phyloP scores from a whole-genome alignment of 2,329 filamentous ascomycete genomes.

The Colletotrichum higginsianum region DNA sequence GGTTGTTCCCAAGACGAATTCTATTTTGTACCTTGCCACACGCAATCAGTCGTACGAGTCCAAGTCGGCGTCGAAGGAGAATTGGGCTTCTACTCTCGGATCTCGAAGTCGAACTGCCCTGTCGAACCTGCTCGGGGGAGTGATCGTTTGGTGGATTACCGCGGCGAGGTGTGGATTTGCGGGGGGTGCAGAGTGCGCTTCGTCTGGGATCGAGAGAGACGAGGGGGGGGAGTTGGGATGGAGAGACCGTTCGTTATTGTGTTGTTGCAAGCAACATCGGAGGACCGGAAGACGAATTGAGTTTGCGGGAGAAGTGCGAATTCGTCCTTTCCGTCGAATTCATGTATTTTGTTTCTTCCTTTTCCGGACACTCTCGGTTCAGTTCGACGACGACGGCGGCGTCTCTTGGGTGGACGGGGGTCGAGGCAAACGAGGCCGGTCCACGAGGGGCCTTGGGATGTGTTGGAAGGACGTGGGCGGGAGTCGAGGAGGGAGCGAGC shows the following conservation, averaged over 20 bases:
- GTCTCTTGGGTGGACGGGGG: conserved; percentile 18
- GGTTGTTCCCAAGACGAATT: conserved; percentile 44
- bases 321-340: conserved; percentile 7
- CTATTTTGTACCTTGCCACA: conserved; percentile 34
- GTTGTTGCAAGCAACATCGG: conserved; percentile 38
- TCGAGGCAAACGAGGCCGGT: conserved; percentile 30
- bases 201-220: not conserved
- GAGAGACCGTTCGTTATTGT: conserved; percentile 40
- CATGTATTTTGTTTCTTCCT: conserved; percentile 2
- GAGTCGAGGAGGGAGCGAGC: conserved; percentile 30
- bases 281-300: conserved; percentile 3
- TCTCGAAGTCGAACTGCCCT: conserved; percentile 13
- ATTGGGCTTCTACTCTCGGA: conserved; percentile 4
- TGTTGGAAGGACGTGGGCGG: not conserved
- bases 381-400: conserved; percentile 15
- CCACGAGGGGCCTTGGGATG: conserved; percentile 34
- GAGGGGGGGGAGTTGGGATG: conserved; percentile 1
- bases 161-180: conserved; percentile 10
- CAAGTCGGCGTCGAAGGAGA: not conserved
- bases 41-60: conserved; percentile 20
- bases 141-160: conserved; percentile 13
- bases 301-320: not conserved
- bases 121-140: not conserved
- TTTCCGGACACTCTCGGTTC: conserved; percentile 1
- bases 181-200: conserved; percentile 3